Evolutionary conservation across 768 basidiomycete genomes (phyloP).

Genomic region (Amanita jacksonii): DNA sequence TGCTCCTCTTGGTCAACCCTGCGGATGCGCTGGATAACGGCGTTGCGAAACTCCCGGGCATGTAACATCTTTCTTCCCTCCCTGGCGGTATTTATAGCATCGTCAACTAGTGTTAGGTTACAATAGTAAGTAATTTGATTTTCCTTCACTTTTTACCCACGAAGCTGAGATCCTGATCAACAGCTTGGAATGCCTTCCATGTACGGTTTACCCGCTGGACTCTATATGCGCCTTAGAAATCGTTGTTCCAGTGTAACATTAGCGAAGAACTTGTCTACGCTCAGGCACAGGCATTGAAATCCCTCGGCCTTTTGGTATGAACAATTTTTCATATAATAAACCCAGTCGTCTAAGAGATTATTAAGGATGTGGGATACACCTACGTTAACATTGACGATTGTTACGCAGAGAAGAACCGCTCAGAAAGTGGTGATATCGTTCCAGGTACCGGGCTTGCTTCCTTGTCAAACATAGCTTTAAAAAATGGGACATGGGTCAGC

Average conservation of each 20-base stretch:
- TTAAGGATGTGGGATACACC: conserved; percentile 47
- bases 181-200: conserved; percentile 66
- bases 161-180: neutral
- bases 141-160: neutral
- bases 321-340: neutral
- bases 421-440: conserved; percentile 38
- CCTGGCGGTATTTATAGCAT: neutral
- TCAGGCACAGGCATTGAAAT: conserved; percentile 42
- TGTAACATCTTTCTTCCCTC: conserved; percentile 8
- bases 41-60: conserved; percentile 29
- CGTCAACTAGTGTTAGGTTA: conserved; percentile 43
- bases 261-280: conserved; percentile 41
- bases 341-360: neutral
- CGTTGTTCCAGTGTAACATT: conserved; percentile 43
- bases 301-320: conserved; percentile 43
- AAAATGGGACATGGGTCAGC: neutral
- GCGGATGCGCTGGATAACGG: conserved; percentile 22
- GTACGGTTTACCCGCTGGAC: conserved; percentile 21
- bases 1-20: conserved; percentile 3
- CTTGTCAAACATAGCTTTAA: neutral
- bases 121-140: conserved; percentile 37
- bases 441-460: conserved; percentile 27
- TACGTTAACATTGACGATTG: conserved; percentile 61
- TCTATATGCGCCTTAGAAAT: neutral
- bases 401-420: conserved; percentile 48